Evolutionary conservation across 208 protist species (phyloP), one percentile per base, ranked within the genome.

Genomic region (Trypanosoma grayi): DNA sequence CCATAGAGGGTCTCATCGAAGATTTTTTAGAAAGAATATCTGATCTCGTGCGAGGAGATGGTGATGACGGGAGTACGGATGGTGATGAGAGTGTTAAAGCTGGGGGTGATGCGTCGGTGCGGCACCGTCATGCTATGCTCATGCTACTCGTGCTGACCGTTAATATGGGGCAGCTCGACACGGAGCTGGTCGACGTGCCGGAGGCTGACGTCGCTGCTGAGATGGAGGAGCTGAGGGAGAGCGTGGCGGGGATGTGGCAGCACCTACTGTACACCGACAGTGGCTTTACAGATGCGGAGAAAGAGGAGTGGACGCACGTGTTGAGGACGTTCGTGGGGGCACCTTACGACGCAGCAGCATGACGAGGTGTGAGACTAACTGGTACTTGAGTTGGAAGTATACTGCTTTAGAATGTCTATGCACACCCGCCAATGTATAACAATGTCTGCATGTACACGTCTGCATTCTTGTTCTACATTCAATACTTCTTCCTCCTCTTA

Each of bases 121-220:
- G 48, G 13, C 65, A 75, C 18, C 79, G 76, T 16, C 68, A 52
- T 9, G 75, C 73, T 4, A 65, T 93, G 45, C 71, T 93, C 48
- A 70, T 79, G 54, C 70, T 93, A 24, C 70, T 93, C 1, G 81
- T 88, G 0, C 39, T 90, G n/a, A 82, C 86, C 2, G 50, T 93
- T 24, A 73, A 86, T 30, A 28, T 82, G 0, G 80, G 80, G 27
- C 60, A 60, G 4, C 58, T 86, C 6, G 70, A n/a, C n/a, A n/a
- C 78, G 30, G 60, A 82, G 20, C 39, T 78, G 25, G 76, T 66
- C 45, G 36, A 43, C 77, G 83, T 70, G n/a, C 46, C 61, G 14
- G 66, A 78, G 27, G 64, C 43, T 9, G 75, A 79, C 24, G 56
- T 58, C 8, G 16, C 36, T 13, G 31, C 51, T 0, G 71, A 81